These are phyloP conservation scores for Trichoderma sp. DNA, from an alignment of 2,329 filamentous ascomycete species.

Conservation along the genomic window DNA sequence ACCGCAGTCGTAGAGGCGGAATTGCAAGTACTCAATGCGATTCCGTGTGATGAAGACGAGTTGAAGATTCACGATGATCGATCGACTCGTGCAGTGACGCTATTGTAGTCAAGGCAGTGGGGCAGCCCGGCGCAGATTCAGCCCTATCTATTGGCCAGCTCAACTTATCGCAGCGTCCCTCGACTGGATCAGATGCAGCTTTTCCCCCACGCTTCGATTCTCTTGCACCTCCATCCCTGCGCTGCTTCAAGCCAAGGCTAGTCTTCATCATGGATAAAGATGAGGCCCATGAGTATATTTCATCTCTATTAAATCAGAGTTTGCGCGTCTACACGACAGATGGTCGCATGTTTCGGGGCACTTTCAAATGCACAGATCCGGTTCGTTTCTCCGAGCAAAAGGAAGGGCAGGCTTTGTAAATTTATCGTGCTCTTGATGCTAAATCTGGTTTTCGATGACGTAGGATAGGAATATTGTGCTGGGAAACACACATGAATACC, in stretches of 20 bases:
- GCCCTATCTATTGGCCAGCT: constrained; percentile 14
- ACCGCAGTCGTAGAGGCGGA: background rate
- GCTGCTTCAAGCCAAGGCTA: background rate
- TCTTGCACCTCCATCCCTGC: background rate
- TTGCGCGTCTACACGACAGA: constrained; percentile 80
- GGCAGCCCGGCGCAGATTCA: background rate
- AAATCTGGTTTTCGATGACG: background rate
- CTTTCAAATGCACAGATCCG: constrained; percentile 92
- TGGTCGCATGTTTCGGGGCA: constrained; percentile 82
- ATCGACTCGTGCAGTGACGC: constrained; percentile 5
- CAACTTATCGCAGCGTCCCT: background rate
- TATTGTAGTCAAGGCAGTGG: background rate
- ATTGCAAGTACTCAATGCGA: background rate
- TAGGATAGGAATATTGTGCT: constrained; percentile 90
- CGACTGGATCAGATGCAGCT: background rate
- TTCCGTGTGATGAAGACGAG: background rate
- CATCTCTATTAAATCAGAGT: constrained; percentile 72
- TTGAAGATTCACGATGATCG: constrained; percentile 18
- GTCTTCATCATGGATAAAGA: constrained; percentile 47
- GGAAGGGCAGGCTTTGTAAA: background rate
- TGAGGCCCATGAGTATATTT: constrained; percentile 58
- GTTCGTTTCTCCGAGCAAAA: constrained; percentile 52
- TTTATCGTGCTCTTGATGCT: background rate
- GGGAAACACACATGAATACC: constrained; percentile 84
- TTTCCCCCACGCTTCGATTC: background rate